These are phyloP conservation scores for Mediolabrus comicus DNA, from an alignment of 108 stramenopile genomes.

Conservation along the genomic window DNA sequence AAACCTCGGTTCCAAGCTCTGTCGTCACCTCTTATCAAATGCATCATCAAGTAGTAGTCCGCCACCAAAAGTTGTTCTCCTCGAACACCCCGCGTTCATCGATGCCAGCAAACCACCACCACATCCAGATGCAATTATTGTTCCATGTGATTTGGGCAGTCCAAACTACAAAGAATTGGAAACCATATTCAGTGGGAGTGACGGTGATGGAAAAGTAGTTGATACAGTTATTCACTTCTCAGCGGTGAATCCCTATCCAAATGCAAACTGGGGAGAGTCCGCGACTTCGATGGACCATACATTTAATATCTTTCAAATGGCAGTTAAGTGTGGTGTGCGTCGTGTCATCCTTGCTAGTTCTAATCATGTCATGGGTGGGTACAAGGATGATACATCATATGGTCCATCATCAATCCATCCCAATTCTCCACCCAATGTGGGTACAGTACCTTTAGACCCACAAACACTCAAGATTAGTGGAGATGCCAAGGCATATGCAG, in stretches of 20 bases:
- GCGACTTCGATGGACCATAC: conserved; percentile 47
- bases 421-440: conserved; percentile 18
- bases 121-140: conserved; percentile 20
- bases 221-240: conserved; percentile 43
- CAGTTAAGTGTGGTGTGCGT: conserved; percentile 17
- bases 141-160: conserved; percentile 34
- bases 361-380: conserved; percentile 57
- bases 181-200: background rate
- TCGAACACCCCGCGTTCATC: conserved; percentile 44
- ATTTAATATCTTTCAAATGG: conserved; percentile 35
- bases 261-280: conserved; percentile 43
- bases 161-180: conserved; percentile 9
- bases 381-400: conserved; percentile 36
- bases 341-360: conserved; percentile 46
- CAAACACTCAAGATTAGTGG: conserved; percentile 25
- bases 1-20: conserved; percentile 48
- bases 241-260: conserved; percentile 52
- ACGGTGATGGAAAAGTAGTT: background rate
- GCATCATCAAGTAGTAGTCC: background rate
- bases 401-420: conserved; percentile 41
- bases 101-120: conserved; percentile 6
- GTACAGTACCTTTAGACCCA: conserved; percentile 35
- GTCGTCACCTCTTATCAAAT: conserved; percentile 26
- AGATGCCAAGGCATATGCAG: conserved; percentile 47
- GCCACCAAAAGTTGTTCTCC: conserved; percentile 27